Evolutionary conservation across 2,329 filamentous ascomycete species (phyloP).

Genomic region (Trichophaea hybrida): DNA sequence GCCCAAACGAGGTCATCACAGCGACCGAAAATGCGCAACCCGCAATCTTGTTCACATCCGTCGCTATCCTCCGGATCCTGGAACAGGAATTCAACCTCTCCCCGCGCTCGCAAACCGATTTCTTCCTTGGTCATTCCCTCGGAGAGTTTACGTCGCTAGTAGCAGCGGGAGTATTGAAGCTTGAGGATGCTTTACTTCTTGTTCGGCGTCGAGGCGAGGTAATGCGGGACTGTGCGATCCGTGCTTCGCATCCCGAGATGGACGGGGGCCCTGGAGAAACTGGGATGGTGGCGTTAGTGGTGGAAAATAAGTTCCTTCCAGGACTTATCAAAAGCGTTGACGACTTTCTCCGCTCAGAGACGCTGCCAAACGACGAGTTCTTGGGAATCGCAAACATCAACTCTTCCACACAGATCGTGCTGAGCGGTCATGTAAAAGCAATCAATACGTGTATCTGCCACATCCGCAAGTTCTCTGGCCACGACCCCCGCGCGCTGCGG

Average conservation of each 20-base stretch:
- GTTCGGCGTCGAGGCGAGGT: slow-evolving; percentile 64
- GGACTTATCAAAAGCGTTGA: slow-evolving; percentile 58
- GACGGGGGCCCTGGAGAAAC: slow-evolving; percentile 62
- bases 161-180: slow-evolving; percentile 63
- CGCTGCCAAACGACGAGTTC: slow-evolving; percentile 71
- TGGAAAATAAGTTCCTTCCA: slow-evolving; percentile 62
- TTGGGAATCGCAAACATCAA: slow-evolving; percentile 78
- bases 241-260: slow-evolving; percentile 37
- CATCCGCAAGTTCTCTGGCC: slow-evolving; percentile 74
- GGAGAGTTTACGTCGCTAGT: slow-evolving; percentile 89
- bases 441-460: slow-evolving; percentile 74
- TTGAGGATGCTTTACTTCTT: slow-evolving; percentile 62
- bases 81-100: slow-evolving; percentile 73
- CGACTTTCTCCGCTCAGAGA: slow-evolving; percentile 61
- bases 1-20: slow-evolving; percentile 62
- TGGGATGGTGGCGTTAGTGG: slow-evolving; percentile 88
- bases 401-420: slow-evolving; percentile 87
- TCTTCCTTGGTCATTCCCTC: slow-evolving; percentile 77
- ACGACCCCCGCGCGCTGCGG: slow-evolving; percentile 76
- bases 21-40: slow-evolving; percentile 80
- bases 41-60: slow-evolving; percentile 87
- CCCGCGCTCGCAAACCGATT: slow-evolving; percentile 42
- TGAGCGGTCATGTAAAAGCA: slow-evolving; percentile 70
- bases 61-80: slow-evolving; percentile 75
- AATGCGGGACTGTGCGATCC: slow-evolving; percentile 62